phyloP scores from a whole-genome alignment of 2,329 filamentous ascomycete genomes.

The Seiridium cupressi region DNA sequence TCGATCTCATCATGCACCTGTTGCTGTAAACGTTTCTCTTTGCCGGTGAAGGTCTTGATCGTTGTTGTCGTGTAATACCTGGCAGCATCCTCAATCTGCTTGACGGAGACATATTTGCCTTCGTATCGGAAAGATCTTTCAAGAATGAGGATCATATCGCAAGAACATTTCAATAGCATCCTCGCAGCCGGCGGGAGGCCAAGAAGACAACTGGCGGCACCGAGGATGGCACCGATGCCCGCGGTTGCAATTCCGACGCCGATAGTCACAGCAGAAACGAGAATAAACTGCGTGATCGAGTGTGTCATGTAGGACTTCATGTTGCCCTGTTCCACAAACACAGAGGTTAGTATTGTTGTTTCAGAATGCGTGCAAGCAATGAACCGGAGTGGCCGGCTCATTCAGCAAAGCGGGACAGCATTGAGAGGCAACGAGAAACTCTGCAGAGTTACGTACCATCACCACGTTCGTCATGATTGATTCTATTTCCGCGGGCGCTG shows the following conservation, averaged over 20 bases:
- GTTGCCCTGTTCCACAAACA: too few relatives aligned
- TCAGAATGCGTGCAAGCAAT: too few relatives aligned
- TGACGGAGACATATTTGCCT: not conserved
- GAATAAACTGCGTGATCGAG: not conserved
- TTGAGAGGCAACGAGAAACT: not conserved
- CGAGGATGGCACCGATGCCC: constrained; percentile 16
- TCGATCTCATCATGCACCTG: constrained; percentile 2
- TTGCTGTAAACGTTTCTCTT: constrained; percentile 1
- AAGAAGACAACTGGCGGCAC: not conserved
- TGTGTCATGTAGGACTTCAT: not conserved
- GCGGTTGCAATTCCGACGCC: constrained; percentile 20
- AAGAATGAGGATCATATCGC: constrained; percentile 18
- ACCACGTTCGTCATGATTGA: not conserved
- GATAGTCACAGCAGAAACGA: constrained; percentile 8
- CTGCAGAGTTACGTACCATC: not conserved
- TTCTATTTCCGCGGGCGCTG: not conserved
- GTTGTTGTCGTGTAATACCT: constrained; percentile 3
- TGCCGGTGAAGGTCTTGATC: not conserved
- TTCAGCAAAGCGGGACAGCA: too few relatives aligned
- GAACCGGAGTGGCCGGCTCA: too few relatives aligned
- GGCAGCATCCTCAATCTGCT: constrained; percentile 3
- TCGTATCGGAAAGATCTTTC: not conserved
- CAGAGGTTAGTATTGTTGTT: too few relatives aligned
- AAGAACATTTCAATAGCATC: constrained; percentile 18
- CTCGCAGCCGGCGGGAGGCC: constrained; percentile 17